Base-by-base conservation (phyloP, 345 rosid species). In the Rhizophora mangle region DNA sequence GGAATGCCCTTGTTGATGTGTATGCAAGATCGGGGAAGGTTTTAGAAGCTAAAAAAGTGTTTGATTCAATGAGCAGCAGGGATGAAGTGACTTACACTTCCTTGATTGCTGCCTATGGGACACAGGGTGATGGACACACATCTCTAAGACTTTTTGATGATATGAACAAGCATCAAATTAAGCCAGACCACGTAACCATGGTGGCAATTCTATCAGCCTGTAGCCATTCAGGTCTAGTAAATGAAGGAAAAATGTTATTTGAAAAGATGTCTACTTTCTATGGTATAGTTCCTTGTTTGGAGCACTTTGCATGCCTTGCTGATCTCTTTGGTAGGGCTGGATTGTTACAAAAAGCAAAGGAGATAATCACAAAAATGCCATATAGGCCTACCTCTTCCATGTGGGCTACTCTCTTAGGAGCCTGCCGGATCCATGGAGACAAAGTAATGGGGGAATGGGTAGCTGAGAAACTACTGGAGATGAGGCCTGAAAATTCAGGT, bases 301-400 rank as follows among this genome's bases (percentile, higher is more conserved):
- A 89, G 79, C 96, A 88, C 63, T 88, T 64, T 71, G 77, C 87
- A 65, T 92, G 97, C 79, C 84, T 92, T 92, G 85, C 75, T 43
- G 96, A 92, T 76, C 90, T 92, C 22, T 92, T 74, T 37, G 94
- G 94, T 55, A 85, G 97, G 78, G 90, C 92, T 20, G 97, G 94
- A 71, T 72, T 78, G 65, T 75, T 89, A 64, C 69, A 57, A 36
- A 81, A 77, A 79, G 92, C 96, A 29, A 83, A 60, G 75, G 86
- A 81, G 29, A 65, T 74, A 56, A 79, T 92, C 64, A 52, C 65
- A n/a, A 72, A 51, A 31, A 92, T 92, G 96, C 88, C 90, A 43
- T 77, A 36, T 60, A 64, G 65, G 65, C 89, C 98, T 52, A 84
- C 82, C 10, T 69, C 83, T 57, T 85, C 85, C 47, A 83, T 77